Evolutionary conservation across 2,329 filamentous ascomycete genomes (phyloP).

Genomic region (Fusarium guadeloupense): DNA sequence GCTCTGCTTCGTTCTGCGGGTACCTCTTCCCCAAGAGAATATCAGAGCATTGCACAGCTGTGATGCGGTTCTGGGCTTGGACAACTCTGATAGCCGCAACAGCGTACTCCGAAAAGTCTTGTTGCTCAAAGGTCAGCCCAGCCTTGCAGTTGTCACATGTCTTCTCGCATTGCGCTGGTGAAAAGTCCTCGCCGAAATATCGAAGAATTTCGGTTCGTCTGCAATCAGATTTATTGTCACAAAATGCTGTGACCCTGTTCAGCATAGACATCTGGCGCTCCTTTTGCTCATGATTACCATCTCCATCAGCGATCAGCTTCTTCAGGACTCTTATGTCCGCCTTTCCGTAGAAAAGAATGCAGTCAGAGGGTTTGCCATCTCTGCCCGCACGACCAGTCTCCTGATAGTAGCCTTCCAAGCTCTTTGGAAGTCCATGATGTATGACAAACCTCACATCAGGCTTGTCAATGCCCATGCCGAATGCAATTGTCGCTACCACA

Average conservation of each 20-base stretch:
- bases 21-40: constrained; percentile 77
- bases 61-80: constrained; percentile 68
- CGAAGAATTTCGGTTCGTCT: constrained; percentile 85
- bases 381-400: constrained; percentile 95
- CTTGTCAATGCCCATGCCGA: constrained; percentile 99
- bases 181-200: constrained; percentile 94
- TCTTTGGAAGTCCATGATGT: constrained; percentile 92
- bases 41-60: constrained; percentile 83
- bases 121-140: constrained; percentile 72
- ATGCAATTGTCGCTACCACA: constrained; percentile 97
- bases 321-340: constrained; percentile 77
- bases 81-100: constrained; percentile 76
- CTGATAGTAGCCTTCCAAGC: constrained; percentile 96
- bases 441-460: constrained; percentile 96
- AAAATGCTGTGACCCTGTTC: constrained; percentile 83
- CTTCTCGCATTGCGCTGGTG: constrained; percentile 73
- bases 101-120: constrained; percentile 82
- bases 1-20: constrained; percentile 63
- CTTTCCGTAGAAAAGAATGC: constrained; percentile 89
- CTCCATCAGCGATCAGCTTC: constrained; percentile 84
- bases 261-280: constrained; percentile 87
- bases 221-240: constrained; percentile 89
- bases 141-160: constrained; percentile 91
- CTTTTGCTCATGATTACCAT: constrained; percentile 81
- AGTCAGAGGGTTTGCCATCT: constrained; percentile 87